Conservation (phyloP, 2,329 filamentous ascomycete species). For the Ophiostoma piceae region DNA sequence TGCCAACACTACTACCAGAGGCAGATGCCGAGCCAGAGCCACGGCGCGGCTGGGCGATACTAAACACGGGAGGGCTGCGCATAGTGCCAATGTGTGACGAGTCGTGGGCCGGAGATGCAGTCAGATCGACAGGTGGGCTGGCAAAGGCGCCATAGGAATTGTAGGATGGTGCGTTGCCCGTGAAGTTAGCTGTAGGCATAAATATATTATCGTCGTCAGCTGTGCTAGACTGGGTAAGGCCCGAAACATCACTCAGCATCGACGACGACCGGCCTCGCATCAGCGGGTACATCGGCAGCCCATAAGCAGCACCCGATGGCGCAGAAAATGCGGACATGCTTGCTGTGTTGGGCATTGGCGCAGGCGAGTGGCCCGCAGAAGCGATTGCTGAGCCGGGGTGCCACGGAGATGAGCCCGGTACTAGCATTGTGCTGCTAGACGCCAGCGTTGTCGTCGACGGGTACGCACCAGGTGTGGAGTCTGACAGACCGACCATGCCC, state of each 20-base stretch:
- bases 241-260: conserved; percentile 63
- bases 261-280: conserved; percentile 57
- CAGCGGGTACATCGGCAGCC: conserved; percentile 30
- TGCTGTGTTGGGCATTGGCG: conserved; percentile 7
- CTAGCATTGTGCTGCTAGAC: conserved; percentile 5
- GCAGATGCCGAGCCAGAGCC: conserved; percentile 31
- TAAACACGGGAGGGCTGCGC: conserved; percentile 28
- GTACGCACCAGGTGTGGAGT: background rate
- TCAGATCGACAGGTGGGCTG: conserved; percentile 16
- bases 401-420: conserved; percentile 17
- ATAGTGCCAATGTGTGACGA: conserved; percentile 24
- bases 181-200: conserved; percentile 26
- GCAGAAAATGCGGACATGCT: conserved; percentile 34
- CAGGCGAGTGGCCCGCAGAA: conserved; percentile 23
- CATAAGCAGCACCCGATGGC: conserved; percentile 14
- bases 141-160: conserved; percentile 25
- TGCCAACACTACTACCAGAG: conserved; percentile 38
- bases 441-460: conserved; percentile 25
- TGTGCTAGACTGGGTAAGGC: conserved; percentile 58
- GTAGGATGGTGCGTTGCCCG: conserved; percentile 8
- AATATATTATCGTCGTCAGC: conserved; percentile 42
- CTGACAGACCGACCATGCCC: conserved; percentile 6
- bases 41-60: conserved; percentile 26
- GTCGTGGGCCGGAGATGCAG: conserved; percentile 20
- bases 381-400: background rate